These are phyloP conservation scores for Cornus suecica DNA, from an alignment of 148 eudicot species.

Conservation along the genomic window DNA sequence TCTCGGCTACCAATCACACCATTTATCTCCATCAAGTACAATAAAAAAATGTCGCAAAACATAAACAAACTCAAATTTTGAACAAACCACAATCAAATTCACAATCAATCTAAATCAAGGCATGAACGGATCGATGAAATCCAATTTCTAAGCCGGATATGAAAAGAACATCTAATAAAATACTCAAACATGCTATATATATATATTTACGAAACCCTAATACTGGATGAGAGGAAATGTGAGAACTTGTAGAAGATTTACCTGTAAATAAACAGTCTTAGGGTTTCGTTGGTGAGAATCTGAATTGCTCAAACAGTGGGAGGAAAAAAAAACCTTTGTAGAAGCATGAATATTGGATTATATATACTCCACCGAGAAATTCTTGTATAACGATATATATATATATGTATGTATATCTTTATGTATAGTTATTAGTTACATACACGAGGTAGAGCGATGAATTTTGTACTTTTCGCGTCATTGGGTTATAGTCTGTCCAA, in stretches of 20 bases:
- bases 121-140: background rate
- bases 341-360: background rate
- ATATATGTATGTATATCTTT: too few species aligned
- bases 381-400: background rate
- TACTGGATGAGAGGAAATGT: background rate
- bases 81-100: background rate
- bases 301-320: background rate
- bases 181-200: background rate
- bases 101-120: background rate
- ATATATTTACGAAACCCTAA: background rate
- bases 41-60: background rate
- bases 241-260: background rate
- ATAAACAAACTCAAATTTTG: background rate
- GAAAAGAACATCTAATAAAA: background rate
- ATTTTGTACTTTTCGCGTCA: background rate
- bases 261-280: background rate
- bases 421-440: too few species aligned
- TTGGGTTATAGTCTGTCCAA: background rate
- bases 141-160: background rate
- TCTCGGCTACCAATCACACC: background rate
- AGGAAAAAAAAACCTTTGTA: background rate
- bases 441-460: background rate
- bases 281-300: background rate
- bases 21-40: background rate
- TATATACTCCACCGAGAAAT: too few species aligned